Conservation (phyloP, 1,139 yeast genomes). For the Lipomyces yarrowii region DNA sequence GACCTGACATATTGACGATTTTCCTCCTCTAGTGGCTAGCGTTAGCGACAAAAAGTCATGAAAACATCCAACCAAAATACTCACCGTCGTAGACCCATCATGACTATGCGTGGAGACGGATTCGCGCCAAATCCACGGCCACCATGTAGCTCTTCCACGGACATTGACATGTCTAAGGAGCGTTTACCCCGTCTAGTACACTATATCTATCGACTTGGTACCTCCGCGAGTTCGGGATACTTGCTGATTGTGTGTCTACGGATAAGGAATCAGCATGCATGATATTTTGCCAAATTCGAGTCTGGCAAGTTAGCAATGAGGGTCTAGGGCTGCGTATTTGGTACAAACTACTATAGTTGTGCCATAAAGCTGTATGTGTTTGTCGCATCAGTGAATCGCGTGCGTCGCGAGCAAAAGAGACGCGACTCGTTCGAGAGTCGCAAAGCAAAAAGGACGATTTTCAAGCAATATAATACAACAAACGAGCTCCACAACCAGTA, state of each 20-base stretch:
- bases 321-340: no score
- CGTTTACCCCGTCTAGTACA: not conserved
- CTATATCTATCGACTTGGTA: not conserved
- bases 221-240: not conserved
- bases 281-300: no score
- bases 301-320: no score
- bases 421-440: not conserved
- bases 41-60: no score
- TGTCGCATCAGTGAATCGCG: no score
- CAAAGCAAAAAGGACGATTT: not conserved
- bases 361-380: no score
- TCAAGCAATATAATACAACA: not conserved
- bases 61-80: constrained; percentile 29
- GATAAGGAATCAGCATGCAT: not conserved
- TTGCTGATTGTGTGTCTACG: not conserved
- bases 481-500: not conserved
- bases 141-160: not conserved
- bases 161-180: not conserved
- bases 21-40: constrained; percentile 52
- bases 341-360: no score
- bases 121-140: not conserved
- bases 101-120: constrained; percentile 9
- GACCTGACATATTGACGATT: constrained; percentile 90
- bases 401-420: no score
- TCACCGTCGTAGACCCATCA: constrained; percentile 80